phyloP scores from a whole-genome alignment of 2,329 filamentous ascomycete species.

The Phaeophleospora eucalypticola region DNA sequence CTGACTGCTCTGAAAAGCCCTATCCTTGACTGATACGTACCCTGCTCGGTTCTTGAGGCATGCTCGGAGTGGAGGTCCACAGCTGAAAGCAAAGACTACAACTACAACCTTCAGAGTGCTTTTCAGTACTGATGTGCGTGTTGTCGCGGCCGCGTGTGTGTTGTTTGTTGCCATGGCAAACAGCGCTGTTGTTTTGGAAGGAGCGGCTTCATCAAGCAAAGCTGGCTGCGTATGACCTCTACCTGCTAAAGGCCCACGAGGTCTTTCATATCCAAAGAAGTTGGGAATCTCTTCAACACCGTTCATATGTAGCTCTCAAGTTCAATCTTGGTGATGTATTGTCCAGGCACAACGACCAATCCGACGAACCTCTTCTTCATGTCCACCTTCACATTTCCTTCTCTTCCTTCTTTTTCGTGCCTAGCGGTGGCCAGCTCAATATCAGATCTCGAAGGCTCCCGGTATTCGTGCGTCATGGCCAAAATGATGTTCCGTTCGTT shows the following conservation, averaged over 20 bases:
- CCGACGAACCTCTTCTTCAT: constrained; percentile 86
- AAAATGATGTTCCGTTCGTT: constrained; percentile 80
- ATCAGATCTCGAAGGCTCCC: constrained; percentile 56
- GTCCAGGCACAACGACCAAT: constrained; percentile 81
- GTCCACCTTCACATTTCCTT: constrained; percentile 54
- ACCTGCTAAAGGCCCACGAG: too few relatives aligned
- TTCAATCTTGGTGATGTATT: constrained; percentile 83
- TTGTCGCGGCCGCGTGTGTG: not conserved
- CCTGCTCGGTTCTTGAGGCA: too few relatives aligned
- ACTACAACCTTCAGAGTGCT: too few relatives aligned
- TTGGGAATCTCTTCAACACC: not conserved
- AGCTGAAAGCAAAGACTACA: too few relatives aligned
- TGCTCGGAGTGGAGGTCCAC: too few relatives aligned
- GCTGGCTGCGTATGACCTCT: too few relatives aligned
- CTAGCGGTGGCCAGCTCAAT: constrained; percentile 36
- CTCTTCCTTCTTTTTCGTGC: constrained; percentile 27
- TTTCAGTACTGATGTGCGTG: too few relatives aligned
- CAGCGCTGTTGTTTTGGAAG: not conserved
- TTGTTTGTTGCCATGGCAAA: not conserved
- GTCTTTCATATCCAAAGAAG: not conserved
- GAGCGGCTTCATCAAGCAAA: not conserved
- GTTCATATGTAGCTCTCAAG: constrained; percentile 58
- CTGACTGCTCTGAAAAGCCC: not conserved
- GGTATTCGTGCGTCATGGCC: constrained; percentile 82
- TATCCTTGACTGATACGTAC: too few relatives aligned